phyloP scores from a whole-genome alignment of 1,284 basidiomycete species.

The Heliocybe sulcata region DNA sequence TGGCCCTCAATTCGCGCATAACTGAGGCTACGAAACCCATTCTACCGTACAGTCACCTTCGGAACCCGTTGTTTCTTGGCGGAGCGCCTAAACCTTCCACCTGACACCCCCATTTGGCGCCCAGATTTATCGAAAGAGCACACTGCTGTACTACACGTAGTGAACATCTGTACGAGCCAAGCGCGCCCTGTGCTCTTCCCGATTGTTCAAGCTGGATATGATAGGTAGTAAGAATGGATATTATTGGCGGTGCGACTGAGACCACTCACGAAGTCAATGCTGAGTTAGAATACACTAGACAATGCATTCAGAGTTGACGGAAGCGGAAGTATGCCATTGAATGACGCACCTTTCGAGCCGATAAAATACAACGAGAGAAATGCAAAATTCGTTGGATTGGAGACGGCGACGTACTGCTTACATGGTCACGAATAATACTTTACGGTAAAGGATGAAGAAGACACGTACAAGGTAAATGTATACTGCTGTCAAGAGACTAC shows the following conservation, averaged over 20 bases:
- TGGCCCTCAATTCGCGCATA: too few relatives aligned
- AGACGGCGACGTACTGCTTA: not conserved
- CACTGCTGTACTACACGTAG: not conserved
- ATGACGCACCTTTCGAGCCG: not conserved
- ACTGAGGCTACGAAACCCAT: too few relatives aligned
- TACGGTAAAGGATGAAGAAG: not conserved
- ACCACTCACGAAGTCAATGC: not conserved
- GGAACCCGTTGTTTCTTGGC: too few relatives aligned
- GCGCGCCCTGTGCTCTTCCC: not conserved
- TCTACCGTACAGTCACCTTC: too few relatives aligned
- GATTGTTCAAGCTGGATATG: not conserved
- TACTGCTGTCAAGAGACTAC: not conserved
- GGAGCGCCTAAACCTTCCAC: not conserved
- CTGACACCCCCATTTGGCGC: not conserved
- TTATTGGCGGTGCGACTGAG: not conserved
- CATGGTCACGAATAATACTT: not conserved
- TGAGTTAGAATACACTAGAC: not conserved
- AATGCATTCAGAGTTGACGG: too few relatives aligned
- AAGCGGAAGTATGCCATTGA: too few relatives aligned
- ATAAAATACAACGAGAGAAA: not conserved
- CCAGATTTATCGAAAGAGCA: not conserved
- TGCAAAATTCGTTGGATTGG: too few relatives aligned
- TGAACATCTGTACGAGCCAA: not conserved
- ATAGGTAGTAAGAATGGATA: not conserved
- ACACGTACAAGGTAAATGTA: not conserved